Conservation (phyloP, 805 yeast species). For the Saccharomycopsis guyanensis region DNA sequence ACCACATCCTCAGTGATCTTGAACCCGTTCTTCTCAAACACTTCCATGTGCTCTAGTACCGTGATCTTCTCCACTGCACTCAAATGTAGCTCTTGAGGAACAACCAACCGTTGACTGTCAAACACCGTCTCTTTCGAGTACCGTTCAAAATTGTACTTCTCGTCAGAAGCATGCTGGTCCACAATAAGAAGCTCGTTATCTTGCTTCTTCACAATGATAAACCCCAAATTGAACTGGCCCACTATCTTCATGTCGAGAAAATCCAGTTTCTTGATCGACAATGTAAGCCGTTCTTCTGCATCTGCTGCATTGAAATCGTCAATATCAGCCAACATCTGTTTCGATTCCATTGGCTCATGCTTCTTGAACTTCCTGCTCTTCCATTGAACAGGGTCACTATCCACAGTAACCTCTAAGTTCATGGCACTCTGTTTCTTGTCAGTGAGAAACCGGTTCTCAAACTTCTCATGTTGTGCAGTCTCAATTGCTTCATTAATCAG, state of each 20-base stretch:
- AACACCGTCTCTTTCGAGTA: slow-evolving; percentile 49
- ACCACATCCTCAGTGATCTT: slow-evolving; percentile 29
- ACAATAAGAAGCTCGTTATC: slow-evolving; percentile 67
- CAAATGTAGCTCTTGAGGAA: slow-evolving; percentile 49
- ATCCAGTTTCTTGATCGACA: slow-evolving; percentile 63
- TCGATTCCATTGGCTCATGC: no score
- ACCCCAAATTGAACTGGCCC: slow-evolving; percentile 95
- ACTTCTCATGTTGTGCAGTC: not conserved
- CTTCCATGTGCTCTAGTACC: slow-evolving; percentile 49
- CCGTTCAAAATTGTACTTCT: slow-evolving; percentile 81
- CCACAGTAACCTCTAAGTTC: not conserved
- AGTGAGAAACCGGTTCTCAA: not conserved
- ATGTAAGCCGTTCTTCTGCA: slow-evolving; percentile 51
- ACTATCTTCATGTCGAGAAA: slow-evolving; percentile 68
- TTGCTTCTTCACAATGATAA: slow-evolving; percentile 61
- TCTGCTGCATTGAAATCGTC: slow-evolving; percentile 40
- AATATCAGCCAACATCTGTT: slow-evolving; percentile 7
- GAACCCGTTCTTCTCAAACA: slow-evolving; percentile 75
- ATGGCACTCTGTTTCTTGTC: not conserved
- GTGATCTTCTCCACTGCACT: slow-evolving; percentile 72
- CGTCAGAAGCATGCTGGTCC: slow-evolving; percentile 98
- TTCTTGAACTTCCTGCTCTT: no score
- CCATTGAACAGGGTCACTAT: not conserved
- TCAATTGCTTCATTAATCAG: not conserved
- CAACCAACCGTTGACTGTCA: slow-evolving; percentile 63